Percentiles rank a stretch among this genome's conserved stretches.
Conservation (phyloP, 495 filamentous ascomycete genomes). For the Parathielavia hyrcaniae region DNA sequence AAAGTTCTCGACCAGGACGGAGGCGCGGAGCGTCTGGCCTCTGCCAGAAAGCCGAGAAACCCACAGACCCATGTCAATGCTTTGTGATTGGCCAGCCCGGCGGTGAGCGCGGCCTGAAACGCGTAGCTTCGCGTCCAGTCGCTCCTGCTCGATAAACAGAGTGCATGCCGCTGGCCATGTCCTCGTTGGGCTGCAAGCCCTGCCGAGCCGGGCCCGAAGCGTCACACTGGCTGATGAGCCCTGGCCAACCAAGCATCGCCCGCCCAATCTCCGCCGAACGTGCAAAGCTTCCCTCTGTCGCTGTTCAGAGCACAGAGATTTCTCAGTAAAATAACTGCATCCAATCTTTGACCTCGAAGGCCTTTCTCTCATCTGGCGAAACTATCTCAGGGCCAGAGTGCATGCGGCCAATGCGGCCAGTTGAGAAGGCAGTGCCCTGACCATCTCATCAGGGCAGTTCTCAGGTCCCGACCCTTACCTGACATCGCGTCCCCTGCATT, state of each 20-base stretch:
- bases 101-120: slow-evolving; percentile 12
- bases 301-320: too few species aligned
- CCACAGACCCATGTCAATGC: neutral
- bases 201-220: slow-evolving; percentile 4
- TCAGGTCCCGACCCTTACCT: too few species aligned
- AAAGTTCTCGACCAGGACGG: neutral
- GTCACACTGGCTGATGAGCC: slow-evolving; percentile 6
- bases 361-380: too few species aligned
- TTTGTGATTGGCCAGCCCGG: slow-evolving; percentile 6
- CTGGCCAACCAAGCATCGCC: slow-evolving; percentile 14
- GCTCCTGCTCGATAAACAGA: slow-evolving; percentile 19
- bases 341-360: too few species aligned
- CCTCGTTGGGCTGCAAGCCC: slow-evolving; percentile 22
- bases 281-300: neutral
- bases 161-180: slow-evolving; percentile 14
- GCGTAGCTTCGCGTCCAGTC: slow-evolving; percentile 20
- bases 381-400: too few species aligned
- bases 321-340: too few species aligned
- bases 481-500: too few species aligned
- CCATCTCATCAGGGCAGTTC: too few species aligned
- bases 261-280: slow-evolving; percentile 13
- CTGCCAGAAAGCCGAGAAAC: neutral
- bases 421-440: too few species aligned
- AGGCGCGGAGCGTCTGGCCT: neutral
- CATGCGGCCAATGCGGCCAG: too few species aligned